A percentile compares a stretch with the other conserved stretches of the same genome.
phyloP scores from a whole-genome alignment of 1,284 basidiomycete genomes.

The Kalmanozyma brasiliensis region DNA sequence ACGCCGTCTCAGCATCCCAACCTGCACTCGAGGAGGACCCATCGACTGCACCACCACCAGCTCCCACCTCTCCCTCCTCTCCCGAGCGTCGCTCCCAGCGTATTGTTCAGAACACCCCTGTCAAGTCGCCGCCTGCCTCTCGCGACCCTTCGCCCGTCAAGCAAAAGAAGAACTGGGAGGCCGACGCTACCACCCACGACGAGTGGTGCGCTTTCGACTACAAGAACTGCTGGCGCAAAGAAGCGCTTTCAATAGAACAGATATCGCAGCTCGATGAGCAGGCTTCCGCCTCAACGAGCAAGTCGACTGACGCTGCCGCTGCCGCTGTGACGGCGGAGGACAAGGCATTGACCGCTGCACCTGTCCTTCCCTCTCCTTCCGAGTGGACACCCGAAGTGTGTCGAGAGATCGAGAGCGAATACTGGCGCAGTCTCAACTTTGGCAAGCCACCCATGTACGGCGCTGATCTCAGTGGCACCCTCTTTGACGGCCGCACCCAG shows the following conservation, averaged over 20 bases:
- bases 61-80: slow-evolving; percentile 17
- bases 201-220: slow-evolving; percentile 65
- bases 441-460: slow-evolving; percentile 95
- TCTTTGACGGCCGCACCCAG: slow-evolving; percentile 83
- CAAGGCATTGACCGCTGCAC: neutral
- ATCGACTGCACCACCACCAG: slow-evolving; percentile 7
- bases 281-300: slow-evolving; percentile 1
- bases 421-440: slow-evolving; percentile 89
- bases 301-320: neutral
- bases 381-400: slow-evolving; percentile 72
- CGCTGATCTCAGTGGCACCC: slow-evolving; percentile 88
- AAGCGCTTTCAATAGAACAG: slow-evolving; percentile 51
- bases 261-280: slow-evolving; percentile 8
- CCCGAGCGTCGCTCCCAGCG: slow-evolving; percentile 26
- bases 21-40: slow-evolving; percentile 7
- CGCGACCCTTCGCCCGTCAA: slow-evolving; percentile 37
- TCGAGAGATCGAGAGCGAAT: slow-evolving; percentile 85
- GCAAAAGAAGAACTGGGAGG: slow-evolving; percentile 52
- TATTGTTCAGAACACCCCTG: slow-evolving; percentile 9
- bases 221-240: slow-evolving; percentile 55
- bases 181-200: slow-evolving; percentile 49
- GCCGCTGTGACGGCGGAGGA: neutral
- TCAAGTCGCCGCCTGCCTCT: slow-evolving; percentile 18
- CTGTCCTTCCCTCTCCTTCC: slow-evolving; percentile 17
- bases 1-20: slow-evolving; percentile 4